phyloP scores from a whole-genome alignment of 495 filamentous ascomycete genomes.

The Haplographium delicatum region DNA sequence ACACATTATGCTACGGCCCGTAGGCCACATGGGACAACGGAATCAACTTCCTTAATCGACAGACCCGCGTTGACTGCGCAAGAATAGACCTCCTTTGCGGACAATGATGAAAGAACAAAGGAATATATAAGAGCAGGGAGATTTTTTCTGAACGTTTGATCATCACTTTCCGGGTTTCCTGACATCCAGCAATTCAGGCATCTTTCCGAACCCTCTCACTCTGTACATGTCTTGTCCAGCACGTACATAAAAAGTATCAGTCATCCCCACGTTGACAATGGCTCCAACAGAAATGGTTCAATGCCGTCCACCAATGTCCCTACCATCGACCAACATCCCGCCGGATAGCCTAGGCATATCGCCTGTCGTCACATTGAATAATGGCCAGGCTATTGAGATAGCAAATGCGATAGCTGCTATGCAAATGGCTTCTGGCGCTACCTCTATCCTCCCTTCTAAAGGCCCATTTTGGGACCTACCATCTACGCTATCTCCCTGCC shows the following conservation, averaged over 20 bases:
- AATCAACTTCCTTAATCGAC: constrained; percentile 14
- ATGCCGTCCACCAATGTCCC: no score
- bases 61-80: constrained; percentile 4
- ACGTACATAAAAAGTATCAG: neutral
- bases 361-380: no score
- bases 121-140: constrained; percentile 12
- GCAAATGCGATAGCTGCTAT: no score
- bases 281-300: no score
- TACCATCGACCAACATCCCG: no score
- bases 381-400: no score
- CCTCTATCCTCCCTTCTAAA: no score
- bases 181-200: neutral
- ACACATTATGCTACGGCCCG: constrained; percentile 4
- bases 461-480: no score
- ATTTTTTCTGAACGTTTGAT: neutral
- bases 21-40: neutral
- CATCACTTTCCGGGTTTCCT: neutral
- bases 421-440: no score
- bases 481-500: no score
- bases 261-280: neutral
- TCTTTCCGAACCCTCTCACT: neutral
- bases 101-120: constrained; percentile 4
- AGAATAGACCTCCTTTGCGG: constrained; percentile 9
- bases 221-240: neutral
- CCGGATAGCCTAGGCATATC: no score